These are phyloP conservation scores for Cyclocybe cylindracea DNA, from an alignment of 768 basidiomycete species.

Conservation along the genomic window DNA sequence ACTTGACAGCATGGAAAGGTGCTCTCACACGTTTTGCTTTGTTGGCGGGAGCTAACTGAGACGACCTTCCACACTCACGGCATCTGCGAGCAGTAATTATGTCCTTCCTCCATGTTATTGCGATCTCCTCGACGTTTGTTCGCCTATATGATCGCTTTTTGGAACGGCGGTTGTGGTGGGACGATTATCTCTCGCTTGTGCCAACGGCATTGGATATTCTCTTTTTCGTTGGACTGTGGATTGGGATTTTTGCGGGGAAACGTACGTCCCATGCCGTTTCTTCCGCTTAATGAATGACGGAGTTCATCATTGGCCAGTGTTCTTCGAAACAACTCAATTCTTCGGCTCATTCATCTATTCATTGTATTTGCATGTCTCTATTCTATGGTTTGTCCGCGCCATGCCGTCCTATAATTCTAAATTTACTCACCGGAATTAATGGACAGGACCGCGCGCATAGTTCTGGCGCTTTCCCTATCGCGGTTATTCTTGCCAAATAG, in stretches of 20 bases:
- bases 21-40: not conserved
- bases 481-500: not conserved
- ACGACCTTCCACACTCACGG: not conserved
- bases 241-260: not conserved
- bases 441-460: not conserved
- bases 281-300: not conserved
- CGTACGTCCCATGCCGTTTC: not conserved
- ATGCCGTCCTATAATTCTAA: too few relatives aligned
- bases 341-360: too few relatives aligned
- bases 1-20: not conserved
- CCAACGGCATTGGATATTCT: not conserved
- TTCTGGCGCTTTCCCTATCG: not conserved
- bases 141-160: not conserved
- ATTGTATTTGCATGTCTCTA: not conserved
- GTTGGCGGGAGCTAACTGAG: not conserved
- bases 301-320: not conserved
- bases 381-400: not conserved
- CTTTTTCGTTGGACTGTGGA: not conserved
- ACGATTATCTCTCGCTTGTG: not conserved
- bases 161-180: constrained; percentile 3
- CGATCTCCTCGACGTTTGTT: not conserved
- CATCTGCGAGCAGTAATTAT: not conserved
- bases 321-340: not conserved
- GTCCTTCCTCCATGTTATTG: not conserved
- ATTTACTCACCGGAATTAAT: not conserved